Percentiles rank a stretch among this genome's conserved stretches.
These are phyloP conservation scores for Colletotrichum cordylinicola DNA, from an alignment of 2,329 filamentous ascomycete species.

Conservation along the genomic window DNA sequence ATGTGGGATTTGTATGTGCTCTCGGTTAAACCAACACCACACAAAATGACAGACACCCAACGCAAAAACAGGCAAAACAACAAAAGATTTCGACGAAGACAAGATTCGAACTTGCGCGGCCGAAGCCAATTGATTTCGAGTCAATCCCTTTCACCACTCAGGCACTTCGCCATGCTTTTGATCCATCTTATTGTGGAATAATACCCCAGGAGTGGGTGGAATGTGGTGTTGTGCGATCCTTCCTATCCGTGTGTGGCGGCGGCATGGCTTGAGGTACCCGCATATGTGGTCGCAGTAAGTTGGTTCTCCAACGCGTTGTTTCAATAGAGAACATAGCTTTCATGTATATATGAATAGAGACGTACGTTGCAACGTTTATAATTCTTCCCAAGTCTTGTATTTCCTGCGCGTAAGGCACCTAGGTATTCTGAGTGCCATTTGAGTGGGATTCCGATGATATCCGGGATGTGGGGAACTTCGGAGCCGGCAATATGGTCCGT, in stretches of 20 bases:
- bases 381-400: background rate
- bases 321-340: background rate
- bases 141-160: constrained; percentile 10
- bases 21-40: background rate
- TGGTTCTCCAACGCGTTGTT: background rate
- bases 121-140: constrained; percentile 20
- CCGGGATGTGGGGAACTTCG: background rate
- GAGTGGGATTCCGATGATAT: background rate
- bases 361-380: background rate
- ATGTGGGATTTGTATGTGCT: fast-evolving
- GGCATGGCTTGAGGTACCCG: too few species aligned
- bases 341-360: fast-evolving
- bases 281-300: background rate
- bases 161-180: background rate
- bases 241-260: background rate
- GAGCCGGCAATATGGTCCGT: background rate
- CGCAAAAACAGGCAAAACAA: background rate
- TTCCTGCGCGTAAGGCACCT: background rate
- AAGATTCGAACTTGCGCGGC: constrained; percentile 20
- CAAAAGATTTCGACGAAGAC: background rate
- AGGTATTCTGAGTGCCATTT: background rate
- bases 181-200: background rate
- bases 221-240: background rate
- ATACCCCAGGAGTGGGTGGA: background rate
- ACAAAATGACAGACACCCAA: background rate